Percentiles rank a stretch among this genome's conserved stretches.
These are phyloP conservation scores for Gossypium davidsonii DNA, from an alignment of 441 rosid species.

Conservation along the genomic window DNA sequence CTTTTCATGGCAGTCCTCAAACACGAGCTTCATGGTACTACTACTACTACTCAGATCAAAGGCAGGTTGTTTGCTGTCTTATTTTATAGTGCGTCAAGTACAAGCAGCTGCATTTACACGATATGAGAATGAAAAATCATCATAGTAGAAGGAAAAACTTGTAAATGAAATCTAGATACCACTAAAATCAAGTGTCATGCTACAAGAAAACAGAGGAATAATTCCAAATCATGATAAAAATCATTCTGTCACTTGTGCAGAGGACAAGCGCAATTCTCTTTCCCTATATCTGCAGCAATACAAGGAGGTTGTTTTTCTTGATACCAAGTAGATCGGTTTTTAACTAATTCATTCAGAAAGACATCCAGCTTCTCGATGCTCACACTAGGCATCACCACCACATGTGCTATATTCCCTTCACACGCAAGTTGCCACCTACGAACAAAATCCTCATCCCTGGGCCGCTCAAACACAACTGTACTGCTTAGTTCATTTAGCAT, in stretches of 20 bases:
- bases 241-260: conserved; percentile 37
- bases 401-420: conserved; percentile 75
- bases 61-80: background rate
- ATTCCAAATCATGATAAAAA: background rate
- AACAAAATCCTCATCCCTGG: conserved; percentile 70
- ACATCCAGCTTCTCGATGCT: conserved; percentile 59
- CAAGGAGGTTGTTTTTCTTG: conserved; percentile 49
- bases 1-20: background rate
- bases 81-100: background rate
- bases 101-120: background rate
- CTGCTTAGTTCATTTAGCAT: conserved; percentile 90
- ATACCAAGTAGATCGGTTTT: conserved; percentile 58
- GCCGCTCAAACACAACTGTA: conserved; percentile 88
- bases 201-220: background rate
- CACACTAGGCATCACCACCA: conserved; percentile 85
- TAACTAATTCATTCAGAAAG: conserved; percentile 52
- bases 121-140: background rate
- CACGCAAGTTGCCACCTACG: conserved; percentile 93
- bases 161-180: background rate
- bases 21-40: background rate
- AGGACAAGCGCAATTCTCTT: conserved; percentile 56
- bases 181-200: background rate
- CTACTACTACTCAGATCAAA: background rate
- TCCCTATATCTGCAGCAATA: conserved; percentile 53
- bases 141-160: background rate